phyloP scores from a whole-genome alignment of 805 yeast genomes.

The Candida namnaoensis region DNA sequence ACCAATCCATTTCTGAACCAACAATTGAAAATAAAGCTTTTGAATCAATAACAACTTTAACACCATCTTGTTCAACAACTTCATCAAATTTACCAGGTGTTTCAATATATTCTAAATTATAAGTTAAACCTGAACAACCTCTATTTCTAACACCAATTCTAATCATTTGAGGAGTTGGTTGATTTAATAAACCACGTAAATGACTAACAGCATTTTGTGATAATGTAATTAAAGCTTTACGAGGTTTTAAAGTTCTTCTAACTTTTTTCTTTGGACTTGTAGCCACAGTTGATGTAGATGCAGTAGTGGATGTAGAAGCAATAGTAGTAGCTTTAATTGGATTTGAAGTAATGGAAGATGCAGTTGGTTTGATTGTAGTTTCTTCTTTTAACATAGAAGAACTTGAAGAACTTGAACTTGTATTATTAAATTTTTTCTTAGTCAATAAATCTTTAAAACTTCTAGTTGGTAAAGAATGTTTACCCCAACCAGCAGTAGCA shows the following conservation, averaged over 20 bases:
- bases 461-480: slow-evolving; percentile 19
- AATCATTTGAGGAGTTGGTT: slow-evolving; percentile 83
- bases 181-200: slow-evolving; percentile 54
- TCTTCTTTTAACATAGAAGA: too few relatives aligned
- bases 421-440: slow-evolving; percentile 1
- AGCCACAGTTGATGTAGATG: slow-evolving; percentile 2
- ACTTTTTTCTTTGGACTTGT: slow-evolving; percentile 23
- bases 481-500: slow-evolving; percentile 12
- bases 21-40: slow-evolving; percentile 93
- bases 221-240: slow-evolving; percentile 83
- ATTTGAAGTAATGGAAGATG: slow-evolving; percentile 3
- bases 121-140: slow-evolving; percentile 94
- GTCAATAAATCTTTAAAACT: slow-evolving; percentile 16
- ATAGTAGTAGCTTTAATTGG: slow-evolving; percentile 1
- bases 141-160: slow-evolving; percentile 92
- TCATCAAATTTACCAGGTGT: slow-evolving; percentile 95
- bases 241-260: slow-evolving; percentile 70
- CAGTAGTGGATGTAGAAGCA: slow-evolving; percentile 5
- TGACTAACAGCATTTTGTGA: slow-evolving; percentile 72
- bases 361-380: too few relatives aligned
- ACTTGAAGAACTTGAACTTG: too few relatives aligned
- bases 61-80: slow-evolving; percentile 86
- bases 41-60: slow-evolving; percentile 86
- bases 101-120: slow-evolving; percentile 83
- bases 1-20: slow-evolving; percentile 98